These are phyloP conservation scores for Pulicaria dysenterica DNA, from an alignment of 129 eudicot genomes.

Conservation along the genomic window DNA sequence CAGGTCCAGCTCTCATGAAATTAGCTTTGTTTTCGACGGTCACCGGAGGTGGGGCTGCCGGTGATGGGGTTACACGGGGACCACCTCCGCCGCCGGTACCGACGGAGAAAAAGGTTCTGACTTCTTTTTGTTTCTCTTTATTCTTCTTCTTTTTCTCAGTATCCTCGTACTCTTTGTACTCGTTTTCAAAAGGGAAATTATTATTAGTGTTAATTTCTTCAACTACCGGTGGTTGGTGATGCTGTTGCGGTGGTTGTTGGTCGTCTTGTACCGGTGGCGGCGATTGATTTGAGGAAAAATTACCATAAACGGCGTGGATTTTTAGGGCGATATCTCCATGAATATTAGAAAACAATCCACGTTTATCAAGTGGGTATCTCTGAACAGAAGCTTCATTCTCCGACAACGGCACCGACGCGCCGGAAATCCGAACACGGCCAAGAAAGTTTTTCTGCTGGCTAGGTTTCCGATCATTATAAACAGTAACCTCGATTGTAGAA, in stretches of 20 bases:
- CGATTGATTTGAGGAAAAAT: slow-evolving; percentile 15
- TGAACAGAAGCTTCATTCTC: slow-evolving; percentile 55
- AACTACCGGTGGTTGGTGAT: slow-evolving; percentile 13
- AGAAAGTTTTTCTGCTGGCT: slow-evolving; percentile 52
- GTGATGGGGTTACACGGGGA: background rate
- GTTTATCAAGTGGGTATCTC: slow-evolving; percentile 79
- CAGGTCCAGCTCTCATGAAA: slow-evolving; percentile 47
- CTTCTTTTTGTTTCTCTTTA: slow-evolving; percentile 62
- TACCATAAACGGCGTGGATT: slow-evolving; percentile 38
- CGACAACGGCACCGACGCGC: slow-evolving; percentile 51
- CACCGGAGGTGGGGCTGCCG: slow-evolving; percentile 35
- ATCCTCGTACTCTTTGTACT: slow-evolving; percentile 41
- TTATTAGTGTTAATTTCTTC: slow-evolving; percentile 45
- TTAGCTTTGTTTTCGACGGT: slow-evolving; percentile 36
- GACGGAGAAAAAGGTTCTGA: slow-evolving; percentile 68
- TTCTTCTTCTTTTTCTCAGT: slow-evolving; percentile 41
- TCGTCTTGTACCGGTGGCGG: slow-evolving; percentile 10
- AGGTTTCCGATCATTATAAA: slow-evolving; percentile 57
- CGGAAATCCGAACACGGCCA: slow-evolving; percentile 79
- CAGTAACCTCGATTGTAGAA: slow-evolving; percentile 47
- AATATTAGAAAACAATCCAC: slow-evolving; percentile 77
- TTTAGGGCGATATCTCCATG: slow-evolving; percentile 76
- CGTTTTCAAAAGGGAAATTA: slow-evolving; percentile 30
- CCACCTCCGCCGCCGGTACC: slow-evolving; percentile 40
- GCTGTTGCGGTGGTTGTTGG: slow-evolving; percentile 22